These are phyloP conservation scores for Aspergillus sclerotioniger DNA, from an alignment of 495 filamentous ascomycete species.

Conservation along the genomic window DNA sequence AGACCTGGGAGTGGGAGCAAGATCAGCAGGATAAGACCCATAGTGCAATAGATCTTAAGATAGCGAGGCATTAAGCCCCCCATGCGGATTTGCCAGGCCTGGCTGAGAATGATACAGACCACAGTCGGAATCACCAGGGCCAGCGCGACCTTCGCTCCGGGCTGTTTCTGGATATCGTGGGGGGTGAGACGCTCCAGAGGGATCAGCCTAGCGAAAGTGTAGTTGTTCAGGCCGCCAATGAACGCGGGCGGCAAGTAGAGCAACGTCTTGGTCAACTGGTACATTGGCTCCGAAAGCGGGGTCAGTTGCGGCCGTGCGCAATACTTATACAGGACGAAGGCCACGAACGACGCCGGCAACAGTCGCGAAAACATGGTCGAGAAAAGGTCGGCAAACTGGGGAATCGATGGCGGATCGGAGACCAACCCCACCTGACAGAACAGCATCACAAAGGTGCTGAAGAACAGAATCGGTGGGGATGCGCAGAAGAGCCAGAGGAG, in stretches of 20 bases:
- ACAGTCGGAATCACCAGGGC: conserved; percentile 64
- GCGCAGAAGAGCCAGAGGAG: conserved; percentile 67
- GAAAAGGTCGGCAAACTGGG: conserved; percentile 57
- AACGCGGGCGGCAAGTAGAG: conserved; percentile 74
- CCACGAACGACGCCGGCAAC: conserved; percentile 72
- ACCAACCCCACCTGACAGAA: conserved; percentile 79
- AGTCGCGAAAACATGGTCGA: conserved; percentile 71
- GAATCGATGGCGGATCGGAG: conserved; percentile 65
- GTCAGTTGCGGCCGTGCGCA: conserved; percentile 54
- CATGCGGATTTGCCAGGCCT: conserved; percentile 72
- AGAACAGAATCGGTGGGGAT: conserved; percentile 68
- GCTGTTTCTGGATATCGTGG: conserved; percentile 72
- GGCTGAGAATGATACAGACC: conserved; percentile 57
- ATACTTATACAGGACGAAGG: conserved; percentile 72
- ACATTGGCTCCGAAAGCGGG: conserved; percentile 55
- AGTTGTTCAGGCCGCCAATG: conserved; percentile 78
- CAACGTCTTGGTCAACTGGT: conserved; percentile 68
- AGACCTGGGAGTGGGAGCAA: conserved; percentile 74
- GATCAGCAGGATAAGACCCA: conserved; percentile 55
- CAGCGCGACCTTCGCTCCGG: conserved; percentile 71
- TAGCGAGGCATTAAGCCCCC: conserved; percentile 68
- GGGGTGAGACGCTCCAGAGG: conserved; percentile 76
- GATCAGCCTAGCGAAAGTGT: conserved; percentile 75
- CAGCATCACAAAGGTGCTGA: conserved; percentile 65
- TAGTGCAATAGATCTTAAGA: conserved; percentile 69